A percentile compares a stretch with the other conserved stretches of the same genome.
phyloP scores from a whole-genome alignment of 768 basidiomycete genomes.

The Gyrodon lividus region DNA sequence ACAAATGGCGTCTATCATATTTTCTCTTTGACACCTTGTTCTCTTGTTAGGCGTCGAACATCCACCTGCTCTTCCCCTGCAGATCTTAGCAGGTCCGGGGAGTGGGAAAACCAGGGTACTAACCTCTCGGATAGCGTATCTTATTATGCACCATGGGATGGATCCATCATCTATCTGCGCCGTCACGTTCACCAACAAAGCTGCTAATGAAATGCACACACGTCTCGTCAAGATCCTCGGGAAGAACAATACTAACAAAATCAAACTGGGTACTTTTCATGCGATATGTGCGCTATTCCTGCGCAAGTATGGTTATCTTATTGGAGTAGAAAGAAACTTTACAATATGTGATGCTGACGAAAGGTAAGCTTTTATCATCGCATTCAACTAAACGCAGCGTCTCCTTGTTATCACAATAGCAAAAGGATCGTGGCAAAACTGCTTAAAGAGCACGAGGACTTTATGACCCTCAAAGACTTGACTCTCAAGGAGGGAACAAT shows the following conservation, averaged over 20 bases:
- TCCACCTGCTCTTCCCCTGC: slow-evolving; percentile 59
- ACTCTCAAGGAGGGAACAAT: slow-evolving; percentile 54
- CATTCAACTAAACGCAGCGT: neutral
- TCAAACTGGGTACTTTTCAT: slow-evolving; percentile 79
- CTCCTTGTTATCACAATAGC: slow-evolving; percentile 35
- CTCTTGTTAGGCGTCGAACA: slow-evolving; percentile 58
- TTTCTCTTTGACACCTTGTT: neutral
- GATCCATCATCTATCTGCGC: slow-evolving; percentile 64
- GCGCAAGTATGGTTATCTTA: slow-evolving; percentile 55
- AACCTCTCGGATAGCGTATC: slow-evolving; percentile 65
- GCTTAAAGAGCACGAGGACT: slow-evolving; percentile 54
- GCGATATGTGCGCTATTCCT: slow-evolving; percentile 72
- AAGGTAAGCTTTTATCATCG: slow-evolving; percentile 43
- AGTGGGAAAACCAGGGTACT: slow-evolving; percentile 75
- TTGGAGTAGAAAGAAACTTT: slow-evolving; percentile 70
- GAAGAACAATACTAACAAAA: slow-evolving; percentile 45
- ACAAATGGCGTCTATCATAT: neutral
- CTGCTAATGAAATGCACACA: slow-evolving; percentile 82
- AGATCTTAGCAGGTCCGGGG: slow-evolving; percentile 82
- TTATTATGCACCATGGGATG: slow-evolving; percentile 53
- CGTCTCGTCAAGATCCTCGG: slow-evolving; percentile 70
- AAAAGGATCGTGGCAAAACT: slow-evolving; percentile 64
- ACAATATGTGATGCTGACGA: slow-evolving; percentile 81
- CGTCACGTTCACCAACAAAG: slow-evolving; percentile 90
- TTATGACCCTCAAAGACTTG: slow-evolving; percentile 46